These are phyloP conservation scores for Dichotomopilus funicola DNA, from an alignment of 2,329 filamentous ascomycete species.

Conservation along the genomic window DNA sequence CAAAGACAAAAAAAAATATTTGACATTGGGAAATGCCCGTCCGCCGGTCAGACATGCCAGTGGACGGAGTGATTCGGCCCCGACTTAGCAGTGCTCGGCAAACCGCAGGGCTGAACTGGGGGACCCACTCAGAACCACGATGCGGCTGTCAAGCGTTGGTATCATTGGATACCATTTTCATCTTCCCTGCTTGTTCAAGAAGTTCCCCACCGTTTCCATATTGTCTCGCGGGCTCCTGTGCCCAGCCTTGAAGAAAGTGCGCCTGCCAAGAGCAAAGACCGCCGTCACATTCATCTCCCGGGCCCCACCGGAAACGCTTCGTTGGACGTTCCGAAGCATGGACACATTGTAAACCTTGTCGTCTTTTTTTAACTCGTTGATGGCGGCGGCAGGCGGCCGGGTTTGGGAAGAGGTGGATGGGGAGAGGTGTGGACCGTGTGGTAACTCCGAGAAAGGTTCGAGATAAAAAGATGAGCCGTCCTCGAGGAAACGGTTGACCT, in stretches of 20 bases:
- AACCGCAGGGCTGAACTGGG: slow-evolving; percentile 7
- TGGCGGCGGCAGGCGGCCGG: no score
- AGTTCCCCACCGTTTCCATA: background rate
- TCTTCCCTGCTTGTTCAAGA: no score
- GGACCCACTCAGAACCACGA: no score
- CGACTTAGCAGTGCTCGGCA: background rate
- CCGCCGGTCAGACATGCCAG: background rate
- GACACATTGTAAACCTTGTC: no score
- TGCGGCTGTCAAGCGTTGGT: no score
- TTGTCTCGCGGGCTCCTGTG: slow-evolving; percentile 1
- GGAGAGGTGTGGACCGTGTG: no score
- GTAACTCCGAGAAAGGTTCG: no score
- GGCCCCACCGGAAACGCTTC: background rate
- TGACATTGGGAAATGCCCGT: background rate
- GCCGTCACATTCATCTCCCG: slow-evolving; percentile 11
- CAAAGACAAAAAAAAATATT: background rate
- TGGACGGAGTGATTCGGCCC: slow-evolving; percentile 6
- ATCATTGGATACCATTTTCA: no score
- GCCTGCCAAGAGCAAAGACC: background rate
- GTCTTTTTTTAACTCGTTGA: no score
- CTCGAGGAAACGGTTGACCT: no score
- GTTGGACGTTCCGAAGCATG: no score
- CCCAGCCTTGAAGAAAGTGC: slow-evolving; percentile 3
- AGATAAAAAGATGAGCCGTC: background rate
- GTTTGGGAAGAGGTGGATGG: no score